Evolutionary conservation across 2,329 filamentous ascomycete genomes (phyloP).

Genomic region (Colletotrichum tamarilloi): DNA sequence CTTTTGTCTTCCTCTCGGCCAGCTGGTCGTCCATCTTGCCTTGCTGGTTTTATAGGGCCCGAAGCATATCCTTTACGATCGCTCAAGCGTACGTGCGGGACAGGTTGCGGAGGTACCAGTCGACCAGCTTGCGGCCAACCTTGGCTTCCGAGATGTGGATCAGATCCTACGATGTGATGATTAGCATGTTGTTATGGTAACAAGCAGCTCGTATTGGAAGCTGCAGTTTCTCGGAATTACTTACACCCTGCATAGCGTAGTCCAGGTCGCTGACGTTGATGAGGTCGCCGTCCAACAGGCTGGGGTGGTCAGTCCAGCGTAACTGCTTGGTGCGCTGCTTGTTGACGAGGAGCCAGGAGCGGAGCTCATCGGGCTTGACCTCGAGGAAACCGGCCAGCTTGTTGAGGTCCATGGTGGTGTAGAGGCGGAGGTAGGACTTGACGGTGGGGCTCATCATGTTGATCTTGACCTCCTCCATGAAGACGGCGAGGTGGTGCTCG

Average conservation of each 20-base stretch:
- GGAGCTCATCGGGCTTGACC: slow-evolving; percentile 94
- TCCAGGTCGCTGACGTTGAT: slow-evolving; percentile 96
- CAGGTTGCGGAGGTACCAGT: slow-evolving; percentile 99
- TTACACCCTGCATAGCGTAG: slow-evolving; percentile 93
- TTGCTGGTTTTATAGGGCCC: slow-evolving; percentile 20
- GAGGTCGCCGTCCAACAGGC: slow-evolving; percentile 89
- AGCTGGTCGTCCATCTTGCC: slow-evolving; percentile 11
- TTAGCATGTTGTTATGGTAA: background rate
- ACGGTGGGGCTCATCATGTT: slow-evolving; percentile 98
- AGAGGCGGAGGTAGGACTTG: slow-evolving; percentile 98
- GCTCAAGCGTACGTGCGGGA: slow-evolving; percentile 85
- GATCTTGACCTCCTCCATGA: slow-evolving; percentile 99
- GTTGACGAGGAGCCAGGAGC: slow-evolving; percentile 94
- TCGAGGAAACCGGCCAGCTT: slow-evolving; percentile 98
- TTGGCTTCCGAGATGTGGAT: slow-evolving; percentile 99
- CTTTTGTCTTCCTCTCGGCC: slow-evolving; percentile 32
- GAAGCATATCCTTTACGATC: background rate
- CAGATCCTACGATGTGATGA: slow-evolving; percentile 71
- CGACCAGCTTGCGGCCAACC: slow-evolving; percentile 95
- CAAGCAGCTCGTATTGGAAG: slow-evolving; percentile 41
- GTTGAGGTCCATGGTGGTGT: slow-evolving; percentile 99
- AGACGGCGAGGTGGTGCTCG: slow-evolving; percentile 96
- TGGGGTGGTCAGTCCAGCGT: slow-evolving; percentile 88
- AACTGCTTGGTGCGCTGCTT: slow-evolving; percentile 99
- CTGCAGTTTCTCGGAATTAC: slow-evolving; percentile 42